A percentile compares a stretch with the other conserved stretches of the same genome.
These are phyloP conservation scores for Neurospora intermedia DNA, from an alignment of 495 filamentous ascomycete genomes.

Conservation along the genomic window DNA sequence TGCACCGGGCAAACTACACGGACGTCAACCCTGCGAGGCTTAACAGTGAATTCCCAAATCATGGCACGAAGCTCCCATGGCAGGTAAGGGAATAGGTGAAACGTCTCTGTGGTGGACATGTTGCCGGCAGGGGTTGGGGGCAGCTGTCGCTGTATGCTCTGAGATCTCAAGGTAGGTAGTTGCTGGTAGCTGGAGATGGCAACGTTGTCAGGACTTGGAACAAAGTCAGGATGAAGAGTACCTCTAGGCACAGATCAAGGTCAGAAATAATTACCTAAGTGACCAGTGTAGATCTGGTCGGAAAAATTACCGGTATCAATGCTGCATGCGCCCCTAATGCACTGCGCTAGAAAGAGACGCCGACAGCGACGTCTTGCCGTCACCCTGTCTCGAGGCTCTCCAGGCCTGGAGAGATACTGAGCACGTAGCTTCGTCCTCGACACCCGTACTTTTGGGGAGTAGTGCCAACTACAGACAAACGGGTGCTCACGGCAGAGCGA, in stretches of 20 bases:
- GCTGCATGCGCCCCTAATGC: not conserved
- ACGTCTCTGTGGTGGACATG: not conserved
- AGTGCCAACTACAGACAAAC: not conserved
- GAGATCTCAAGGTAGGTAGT: not conserved
- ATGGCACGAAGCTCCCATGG: not conserved
- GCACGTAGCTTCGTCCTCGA: not conserved
- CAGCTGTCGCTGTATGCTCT: not conserved
- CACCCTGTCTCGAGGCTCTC: not conserved
- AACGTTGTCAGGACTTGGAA: not conserved
- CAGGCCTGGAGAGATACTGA: not conserved
- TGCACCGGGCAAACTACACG: not conserved
- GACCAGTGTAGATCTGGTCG: not conserved
- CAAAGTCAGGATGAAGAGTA: not conserved
- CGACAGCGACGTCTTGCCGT: no score
- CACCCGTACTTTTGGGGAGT: not conserved
- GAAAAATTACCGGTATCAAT: not conserved
- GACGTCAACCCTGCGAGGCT: not conserved
- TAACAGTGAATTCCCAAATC: not conserved
- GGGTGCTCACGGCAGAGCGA: not conserved
- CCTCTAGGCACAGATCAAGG: not conserved
- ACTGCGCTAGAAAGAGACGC: not conserved
- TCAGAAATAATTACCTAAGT: not conserved
- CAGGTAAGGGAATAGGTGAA: not conserved
- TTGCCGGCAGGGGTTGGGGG: not conserved
- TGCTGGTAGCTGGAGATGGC: not conserved